Percentiles rank a stretch among this genome's conserved stretches.
Evolutionary conservation across 108 stramenopile species (phyloP).

Genomic region (Cyclotella cryptica): DNA sequence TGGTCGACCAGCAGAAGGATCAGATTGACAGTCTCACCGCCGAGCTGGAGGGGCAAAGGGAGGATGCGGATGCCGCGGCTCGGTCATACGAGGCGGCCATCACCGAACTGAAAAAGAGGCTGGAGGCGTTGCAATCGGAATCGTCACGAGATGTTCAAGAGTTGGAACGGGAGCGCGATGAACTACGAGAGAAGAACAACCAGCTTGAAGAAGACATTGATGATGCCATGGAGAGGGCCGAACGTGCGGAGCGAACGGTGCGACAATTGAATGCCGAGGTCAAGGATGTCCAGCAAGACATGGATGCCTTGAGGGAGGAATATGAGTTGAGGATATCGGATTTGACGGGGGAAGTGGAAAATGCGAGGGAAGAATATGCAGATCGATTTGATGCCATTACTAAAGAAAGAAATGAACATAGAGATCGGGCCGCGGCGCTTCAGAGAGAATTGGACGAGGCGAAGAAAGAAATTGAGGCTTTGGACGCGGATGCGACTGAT

Average conservation of each 20-base stretch:
- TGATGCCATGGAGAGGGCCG: conserved; percentile 24
- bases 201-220: conserved; percentile 32
- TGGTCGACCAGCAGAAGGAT: conserved; percentile 40
- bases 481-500: conserved; percentile 45
- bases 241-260: conserved; percentile 32
- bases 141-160: conserved; percentile 15
- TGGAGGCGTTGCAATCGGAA: conserved; percentile 33
- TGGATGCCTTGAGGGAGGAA: conserved; percentile 46
- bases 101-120: conserved; percentile 31
- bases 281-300: conserved; percentile 38
- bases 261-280: conserved; percentile 31
- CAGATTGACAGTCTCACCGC: conserved; percentile 32
- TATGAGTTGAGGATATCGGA: conserved; percentile 41
- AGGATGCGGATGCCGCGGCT: conserved; percentile 50
- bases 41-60: conserved; percentile 34
- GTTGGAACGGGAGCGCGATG: conserved; percentile 30
- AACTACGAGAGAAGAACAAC: conserved; percentile 23
- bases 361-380: conserved; percentile 27
- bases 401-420: conserved; percentile 25
- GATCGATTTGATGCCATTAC: conserved; percentile 28
- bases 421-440: conserved; percentile 26
- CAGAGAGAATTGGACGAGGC: conserved; percentile 37
- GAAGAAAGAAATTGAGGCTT: conserved; percentile 32
- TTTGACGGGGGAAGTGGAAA: conserved; percentile 38
- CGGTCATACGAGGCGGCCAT: conserved; percentile 48